Evolutionary conservation across 352 stramenopile genomes (phyloP).

Genomic region (Globisporangium mamillatum): DNA sequence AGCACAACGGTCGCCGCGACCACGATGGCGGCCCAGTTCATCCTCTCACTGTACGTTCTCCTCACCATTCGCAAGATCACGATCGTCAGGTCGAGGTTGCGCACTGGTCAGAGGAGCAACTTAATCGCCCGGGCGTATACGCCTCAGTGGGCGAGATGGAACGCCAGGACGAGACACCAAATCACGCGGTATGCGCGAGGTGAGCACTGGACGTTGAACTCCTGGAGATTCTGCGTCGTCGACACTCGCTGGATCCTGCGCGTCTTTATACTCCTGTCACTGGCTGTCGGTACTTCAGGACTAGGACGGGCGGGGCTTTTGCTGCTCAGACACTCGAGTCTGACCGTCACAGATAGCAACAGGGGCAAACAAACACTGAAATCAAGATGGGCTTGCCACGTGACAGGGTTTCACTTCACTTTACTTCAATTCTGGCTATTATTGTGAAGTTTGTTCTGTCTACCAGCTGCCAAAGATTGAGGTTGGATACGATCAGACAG

Average conservation of each 20-base stretch:
- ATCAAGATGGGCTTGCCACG: no score
- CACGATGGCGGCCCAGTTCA: not conserved
- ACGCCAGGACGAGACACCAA: not conserved
- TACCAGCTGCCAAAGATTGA: not conserved
- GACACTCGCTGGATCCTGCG: not conserved
- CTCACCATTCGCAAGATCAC: conserved; percentile 1
- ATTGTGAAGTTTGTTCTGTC: not conserved
- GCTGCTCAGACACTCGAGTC: not conserved
- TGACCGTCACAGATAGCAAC: not conserved
- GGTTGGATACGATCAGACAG: not conserved
- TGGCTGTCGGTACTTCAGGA: not conserved
- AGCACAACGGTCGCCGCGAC: not conserved
- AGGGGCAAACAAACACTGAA: not conserved
- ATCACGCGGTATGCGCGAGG: not conserved
- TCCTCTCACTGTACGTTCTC: not conserved
- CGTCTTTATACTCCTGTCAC: not conserved
- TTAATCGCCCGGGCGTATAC: not conserved
- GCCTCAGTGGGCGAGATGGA: not conserved
- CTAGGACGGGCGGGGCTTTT: not conserved
- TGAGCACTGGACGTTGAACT: conserved; percentile 2
- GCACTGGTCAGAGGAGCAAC: not conserved
- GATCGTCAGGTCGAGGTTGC: not conserved
- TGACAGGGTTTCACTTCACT: no score
- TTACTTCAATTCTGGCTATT: not conserved
- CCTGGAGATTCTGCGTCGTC: not conserved